A percentile compares a stretch with the other conserved stretches of the same genome.
These are phyloP conservation scores for Neodidymelliopsis sp. DNA, from an alignment of 2,329 filamentous ascomycete genomes.

Conservation along the genomic window DNA sequence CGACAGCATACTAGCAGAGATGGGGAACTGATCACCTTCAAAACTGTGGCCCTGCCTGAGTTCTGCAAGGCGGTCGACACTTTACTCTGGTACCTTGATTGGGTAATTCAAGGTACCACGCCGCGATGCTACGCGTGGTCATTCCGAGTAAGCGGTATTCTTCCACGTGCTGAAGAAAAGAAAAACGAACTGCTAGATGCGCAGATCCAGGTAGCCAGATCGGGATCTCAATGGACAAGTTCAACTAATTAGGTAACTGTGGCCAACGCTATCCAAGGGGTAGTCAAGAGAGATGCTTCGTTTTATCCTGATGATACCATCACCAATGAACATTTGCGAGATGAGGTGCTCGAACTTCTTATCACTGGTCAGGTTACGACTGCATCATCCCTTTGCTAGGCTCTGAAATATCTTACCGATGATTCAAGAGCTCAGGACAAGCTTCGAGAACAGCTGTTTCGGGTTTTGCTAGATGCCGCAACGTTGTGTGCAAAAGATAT, in stretches of 20 bases:
- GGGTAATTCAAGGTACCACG: constrained; percentile 13
- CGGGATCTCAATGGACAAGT: not conserved
- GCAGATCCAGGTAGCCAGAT: not conserved
- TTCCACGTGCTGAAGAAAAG: constrained; percentile 1
- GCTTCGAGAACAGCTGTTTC: constrained; percentile 6
- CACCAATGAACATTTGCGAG: constrained; percentile 2
- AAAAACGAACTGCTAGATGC: constrained; percentile 6
- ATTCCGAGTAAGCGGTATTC: constrained; percentile 7
- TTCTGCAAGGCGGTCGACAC: constrained; percentile 2
- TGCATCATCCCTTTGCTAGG: constrained; percentile 12
- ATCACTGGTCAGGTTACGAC: constrained; percentile 21
- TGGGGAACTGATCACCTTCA: not conserved
- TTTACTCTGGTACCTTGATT: constrained; percentile 5
- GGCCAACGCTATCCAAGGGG: not conserved
- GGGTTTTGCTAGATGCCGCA: not conserved
- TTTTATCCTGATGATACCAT: too few relatives aligned
- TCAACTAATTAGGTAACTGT: not conserved
- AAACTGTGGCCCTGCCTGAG: not conserved
- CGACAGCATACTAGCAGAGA: too few relatives aligned
- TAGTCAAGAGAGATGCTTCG: not conserved
- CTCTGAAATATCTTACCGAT: constrained; percentile 16
- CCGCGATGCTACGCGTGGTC: constrained; percentile 6
- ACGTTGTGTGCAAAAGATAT: constrained; percentile 4
- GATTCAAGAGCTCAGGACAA: constrained; percentile 3
- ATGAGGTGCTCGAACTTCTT: constrained; percentile 18